Evolutionary conservation across 108 stramenopile genomes (phyloP), one percentile per base, ranked within the genome.

Genomic region (Craspedostauros australis): DNA sequence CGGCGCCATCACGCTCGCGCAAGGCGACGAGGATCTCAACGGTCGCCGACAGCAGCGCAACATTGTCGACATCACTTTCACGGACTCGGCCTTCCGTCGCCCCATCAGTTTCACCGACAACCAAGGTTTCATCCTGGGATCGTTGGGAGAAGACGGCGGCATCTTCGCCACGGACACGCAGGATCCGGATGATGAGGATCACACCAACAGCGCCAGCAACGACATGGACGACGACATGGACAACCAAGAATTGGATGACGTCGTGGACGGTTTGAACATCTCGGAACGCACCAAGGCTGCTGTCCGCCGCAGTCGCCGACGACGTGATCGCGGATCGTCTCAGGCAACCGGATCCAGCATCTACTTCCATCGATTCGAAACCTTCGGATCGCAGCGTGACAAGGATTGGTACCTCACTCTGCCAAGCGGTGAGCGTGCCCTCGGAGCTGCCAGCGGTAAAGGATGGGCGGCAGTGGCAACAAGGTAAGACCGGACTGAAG

Each of bases 311-410:
- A 64, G 67, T 29, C 68, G 73, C 42, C 28, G 51, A 11, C 61
- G 70, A 29, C 36, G 50, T 26, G 55, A 22, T 60, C 66, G 62
- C 12, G 46, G 61, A 46, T 69, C 66, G 16, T 58, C 44, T 7
- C 64, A 53, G 20, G 49, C 73, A 21, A 71, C 60, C 9, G 91
- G 91, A 25, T 84, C 82, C 1, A 70, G 60, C 27, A 60, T 88
- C 24, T 88, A 84, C 60, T 92, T 88, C 55, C 77, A 86, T 52
- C 66, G 84, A 42, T 92, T 88, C 34, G 82, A 86, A 39, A 86
- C 79, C 4, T 65, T 92, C 53, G 84, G 71, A 4, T 57, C 54
- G 21, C 45, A 59, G n/a, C 60, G 69, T 0, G 75, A 83, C 57
- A 86, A 88, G 50, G 86, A 88, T 56, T 92, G 91, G 91, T 76